phyloP scores from a whole-genome alignment of 169 alveolate genomes.

The Cryptosporidium viatorum region DNA sequence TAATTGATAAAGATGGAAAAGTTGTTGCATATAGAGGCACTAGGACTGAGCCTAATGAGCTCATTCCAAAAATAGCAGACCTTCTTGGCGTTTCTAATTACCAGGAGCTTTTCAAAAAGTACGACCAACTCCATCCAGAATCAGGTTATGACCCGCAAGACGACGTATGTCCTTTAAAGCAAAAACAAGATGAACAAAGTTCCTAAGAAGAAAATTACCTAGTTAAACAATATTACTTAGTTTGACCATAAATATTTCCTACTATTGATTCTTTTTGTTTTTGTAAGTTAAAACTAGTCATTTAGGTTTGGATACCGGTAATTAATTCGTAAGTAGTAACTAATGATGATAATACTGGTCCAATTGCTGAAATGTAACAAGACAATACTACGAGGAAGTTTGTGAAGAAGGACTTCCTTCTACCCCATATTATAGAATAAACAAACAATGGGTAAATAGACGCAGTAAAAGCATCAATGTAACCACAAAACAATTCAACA shows the following conservation, averaged over 20 bases:
- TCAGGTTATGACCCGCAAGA: not conserved
- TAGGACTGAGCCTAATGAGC: constrained; percentile 53
- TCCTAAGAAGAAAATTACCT: too few species aligned
- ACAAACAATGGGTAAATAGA: constrained; percentile 66
- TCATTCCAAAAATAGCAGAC: constrained; percentile 53
- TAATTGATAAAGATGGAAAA: constrained; percentile 22
- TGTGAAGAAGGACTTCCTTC: constrained; percentile 21
- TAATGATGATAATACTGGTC: constrained; percentile 60
- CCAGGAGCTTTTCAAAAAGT: constrained; percentile 18
- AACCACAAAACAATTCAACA: constrained; percentile 71
- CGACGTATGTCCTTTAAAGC: constrained; percentile 11
- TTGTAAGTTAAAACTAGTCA: not conserved
- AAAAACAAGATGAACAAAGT: not conserved
- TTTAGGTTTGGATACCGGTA: constrained; percentile 31
- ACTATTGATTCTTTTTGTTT: not conserved
- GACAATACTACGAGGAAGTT: constrained; percentile 25
- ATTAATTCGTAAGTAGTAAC: constrained; percentile 51
- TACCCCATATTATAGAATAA: constrained; percentile 46
- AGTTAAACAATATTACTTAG: not conserved
- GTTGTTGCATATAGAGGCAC: constrained; percentile 69
- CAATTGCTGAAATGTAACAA: constrained; percentile 62
- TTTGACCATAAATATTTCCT: not conserved
- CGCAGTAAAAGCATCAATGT: constrained; percentile 73
- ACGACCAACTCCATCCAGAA: constrained; percentile 8
- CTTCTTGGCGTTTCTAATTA: constrained; percentile 25